Conservation (phyloP, 768 basidiomycete genomes). For the Pisolithus microcarpus region DNA sequence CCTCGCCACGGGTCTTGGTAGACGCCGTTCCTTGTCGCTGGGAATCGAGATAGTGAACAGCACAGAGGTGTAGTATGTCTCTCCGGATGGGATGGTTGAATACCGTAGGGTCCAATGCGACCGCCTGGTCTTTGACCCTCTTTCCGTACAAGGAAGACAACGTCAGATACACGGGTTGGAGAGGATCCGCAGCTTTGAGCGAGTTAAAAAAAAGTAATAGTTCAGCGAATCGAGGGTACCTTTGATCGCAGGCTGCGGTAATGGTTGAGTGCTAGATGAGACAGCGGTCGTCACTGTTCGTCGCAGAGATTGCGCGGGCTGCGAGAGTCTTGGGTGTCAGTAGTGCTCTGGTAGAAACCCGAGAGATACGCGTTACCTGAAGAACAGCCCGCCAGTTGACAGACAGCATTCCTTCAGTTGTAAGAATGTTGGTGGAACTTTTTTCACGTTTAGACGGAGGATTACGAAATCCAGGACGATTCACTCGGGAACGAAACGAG, state of each 20-base stretch:
- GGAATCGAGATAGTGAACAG: constrained; percentile 79
- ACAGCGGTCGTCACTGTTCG: constrained; percentile 10
- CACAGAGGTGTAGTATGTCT: constrained; percentile 90
- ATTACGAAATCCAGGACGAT: no score
- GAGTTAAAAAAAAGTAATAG: constrained; percentile 4
- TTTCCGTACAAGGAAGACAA: constrained; percentile 49
- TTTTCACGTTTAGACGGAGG: no score
- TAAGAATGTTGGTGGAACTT: no score
- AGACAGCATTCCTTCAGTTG: no score
- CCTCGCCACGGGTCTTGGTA: constrained; percentile 89
- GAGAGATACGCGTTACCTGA: background rate
- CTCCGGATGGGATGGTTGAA: constrained; percentile 85
- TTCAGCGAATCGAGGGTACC: constrained; percentile 9
- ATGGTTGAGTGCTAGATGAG: constrained; percentile 1
- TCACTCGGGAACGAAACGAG: no score
- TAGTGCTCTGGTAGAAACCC: background rate
- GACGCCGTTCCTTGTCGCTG: constrained; percentile 88
- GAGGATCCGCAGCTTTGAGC: constrained; percentile 30
- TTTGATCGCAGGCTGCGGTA: constrained; percentile 3
- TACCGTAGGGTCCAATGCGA: constrained; percentile 69
- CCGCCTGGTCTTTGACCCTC: constrained; percentile 39
- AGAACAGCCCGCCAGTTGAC: background rate
- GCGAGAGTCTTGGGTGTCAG: background rate
- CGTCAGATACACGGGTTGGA: constrained; percentile 51
- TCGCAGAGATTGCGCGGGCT: constrained; percentile 1